Evolutionary conservation across 2,329 filamentous ascomycete genomes (phyloP).

Genomic region (Scedosporium minutisporum): DNA sequence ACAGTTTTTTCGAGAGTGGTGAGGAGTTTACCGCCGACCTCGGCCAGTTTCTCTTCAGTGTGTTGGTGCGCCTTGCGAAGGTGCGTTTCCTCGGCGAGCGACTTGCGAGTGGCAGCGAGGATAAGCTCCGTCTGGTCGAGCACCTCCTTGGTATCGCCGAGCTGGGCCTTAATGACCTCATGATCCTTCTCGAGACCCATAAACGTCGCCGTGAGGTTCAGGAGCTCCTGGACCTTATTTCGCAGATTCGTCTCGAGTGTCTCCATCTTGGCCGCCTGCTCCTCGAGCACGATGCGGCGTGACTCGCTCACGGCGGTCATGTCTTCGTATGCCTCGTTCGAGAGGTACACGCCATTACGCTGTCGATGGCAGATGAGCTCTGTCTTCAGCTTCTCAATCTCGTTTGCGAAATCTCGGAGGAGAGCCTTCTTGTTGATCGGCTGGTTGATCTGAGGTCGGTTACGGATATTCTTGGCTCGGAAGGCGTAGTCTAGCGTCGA

Average conservation of each 20-base stretch:
- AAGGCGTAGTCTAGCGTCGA: conserved; percentile 97
- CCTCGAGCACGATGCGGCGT: conserved; percentile 78
- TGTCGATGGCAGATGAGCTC: conserved; percentile 89
- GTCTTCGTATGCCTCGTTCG: conserved; percentile 81
- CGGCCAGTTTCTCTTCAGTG: conserved; percentile 69
- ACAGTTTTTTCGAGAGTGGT: conserved; percentile 70
- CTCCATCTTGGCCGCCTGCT: conserved; percentile 85
- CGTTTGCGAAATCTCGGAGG: conserved; percentile 76
- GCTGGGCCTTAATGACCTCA: conserved; percentile 59
- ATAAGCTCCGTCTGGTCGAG: conserved; percentile 84
- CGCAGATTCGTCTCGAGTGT: conserved; percentile 83
- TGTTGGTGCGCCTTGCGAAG: conserved; percentile 75
- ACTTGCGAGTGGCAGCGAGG: conserved; percentile 64
- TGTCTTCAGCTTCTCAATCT: conserved; percentile 90
- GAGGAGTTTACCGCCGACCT: conserved; percentile 66
- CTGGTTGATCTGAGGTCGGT: conserved; percentile 92
- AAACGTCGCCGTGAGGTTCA: conserved; percentile 76
- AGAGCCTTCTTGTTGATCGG: conserved; percentile 88
- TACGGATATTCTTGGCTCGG: conserved; percentile 94
- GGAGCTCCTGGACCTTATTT: conserved; percentile 89
- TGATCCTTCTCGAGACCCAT: conserved; percentile 84
- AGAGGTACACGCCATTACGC: conserved; percentile 89
- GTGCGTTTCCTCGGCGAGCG: conserved; percentile 67
- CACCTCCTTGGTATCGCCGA: conserved; percentile 73
- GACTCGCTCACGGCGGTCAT: conserved; percentile 90